phyloP scores from a whole-genome alignment of 2,329 filamentous ascomycete species.

The Trichoderma hamatum region DNA sequence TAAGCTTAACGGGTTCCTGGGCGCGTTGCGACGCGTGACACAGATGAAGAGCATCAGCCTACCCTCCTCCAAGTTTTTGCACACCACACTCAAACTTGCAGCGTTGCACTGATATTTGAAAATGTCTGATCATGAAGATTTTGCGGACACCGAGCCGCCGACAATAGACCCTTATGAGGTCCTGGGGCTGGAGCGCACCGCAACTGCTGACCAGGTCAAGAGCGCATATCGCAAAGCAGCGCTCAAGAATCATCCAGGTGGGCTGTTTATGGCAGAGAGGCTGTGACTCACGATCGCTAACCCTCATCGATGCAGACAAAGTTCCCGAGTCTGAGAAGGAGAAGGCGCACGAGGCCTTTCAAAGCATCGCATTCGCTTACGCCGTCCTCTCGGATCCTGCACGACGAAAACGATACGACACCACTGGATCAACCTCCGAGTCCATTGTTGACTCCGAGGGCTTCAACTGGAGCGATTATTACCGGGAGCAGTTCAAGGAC shows the following conservation, averaged over 20 bases:
- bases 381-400: slow-evolving; percentile 83
- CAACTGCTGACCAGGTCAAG: slow-evolving; percentile 80
- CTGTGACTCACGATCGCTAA: slow-evolving; percentile 28
- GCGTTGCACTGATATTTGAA: slow-evolving; percentile 27
- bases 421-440: slow-evolving; percentile 86
- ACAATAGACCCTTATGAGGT: slow-evolving; percentile 77
- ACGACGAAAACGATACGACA: slow-evolving; percentile 84
- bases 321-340: slow-evolving; percentile 68
- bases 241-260: slow-evolving; percentile 83
- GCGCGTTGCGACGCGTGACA: slow-evolving; percentile 31
- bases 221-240: slow-evolving; percentile 89
- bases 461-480: slow-evolving; percentile 92
- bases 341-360: slow-evolving; percentile 78
- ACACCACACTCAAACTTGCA: slow-evolving; percentile 4
- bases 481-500: slow-evolving; percentile 79
- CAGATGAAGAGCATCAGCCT: slow-evolving; percentile 20
- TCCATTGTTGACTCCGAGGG: slow-evolving; percentile 74
- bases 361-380: slow-evolving; percentile 90
- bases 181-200: slow-evolving; percentile 69
- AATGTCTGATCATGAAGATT: slow-evolving; percentile 57
- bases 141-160: slow-evolving; percentile 61
- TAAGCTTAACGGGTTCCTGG: slow-evolving; percentile 25
- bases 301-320: slow-evolving; percentile 65
- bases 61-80: slow-evolving; percentile 21
- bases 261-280: slow-evolving; percentile 27